Evolutionary conservation across 345 rosid genomes (phyloP), one percentile per base, ranked within the genome.

Genomic region (Sisymbrium irio): DNA sequence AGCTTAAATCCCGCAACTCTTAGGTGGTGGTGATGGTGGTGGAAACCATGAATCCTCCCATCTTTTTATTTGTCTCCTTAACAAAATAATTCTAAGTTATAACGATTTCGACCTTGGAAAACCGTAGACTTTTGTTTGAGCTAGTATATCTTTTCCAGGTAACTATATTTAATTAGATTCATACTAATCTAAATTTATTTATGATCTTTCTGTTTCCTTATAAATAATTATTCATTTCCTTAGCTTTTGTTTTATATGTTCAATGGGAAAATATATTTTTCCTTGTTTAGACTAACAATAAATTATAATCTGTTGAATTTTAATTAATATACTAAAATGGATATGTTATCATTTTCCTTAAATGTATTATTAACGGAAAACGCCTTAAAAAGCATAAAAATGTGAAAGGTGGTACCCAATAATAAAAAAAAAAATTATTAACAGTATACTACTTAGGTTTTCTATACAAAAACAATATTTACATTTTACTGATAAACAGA

Each of bases 1-100:
- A 77, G 76, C 80, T 71, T 77, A 71, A 77, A 77, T 71, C 68
- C 18, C 80, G 76, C 72, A 28, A 14, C 30, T 64, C 71, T 64
- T 70, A 44, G 66, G 69, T 76, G 79, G 75, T 63, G 67, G 73
- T 17, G 73, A 33, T 56, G 56, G 33, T 54, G 47, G 71, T 62
- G 76, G 65, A 75, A 46, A 65, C 18, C 67, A 77, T 76, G 69
- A 69, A 65, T 62, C 75, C 25, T 55, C 71, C 71, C 65, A 28
- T 68, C 27, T 69, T 3, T 76, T 49, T 59, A 30, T 39, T 66
- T 51, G 14, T 67, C 14, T 37, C 49, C 4, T 51, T 14, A 41
- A 61, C 79, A 69, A 75, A 39, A 47, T 2, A 46, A 45, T 68
- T 50, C 9, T 51, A 54, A 51, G 70, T 53, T 63, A 20, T 25